These are phyloP conservation scores for Prorocentrum cordatum DNA, from an alignment of 169 alveolate species.

Conservation along the genomic window DNA sequence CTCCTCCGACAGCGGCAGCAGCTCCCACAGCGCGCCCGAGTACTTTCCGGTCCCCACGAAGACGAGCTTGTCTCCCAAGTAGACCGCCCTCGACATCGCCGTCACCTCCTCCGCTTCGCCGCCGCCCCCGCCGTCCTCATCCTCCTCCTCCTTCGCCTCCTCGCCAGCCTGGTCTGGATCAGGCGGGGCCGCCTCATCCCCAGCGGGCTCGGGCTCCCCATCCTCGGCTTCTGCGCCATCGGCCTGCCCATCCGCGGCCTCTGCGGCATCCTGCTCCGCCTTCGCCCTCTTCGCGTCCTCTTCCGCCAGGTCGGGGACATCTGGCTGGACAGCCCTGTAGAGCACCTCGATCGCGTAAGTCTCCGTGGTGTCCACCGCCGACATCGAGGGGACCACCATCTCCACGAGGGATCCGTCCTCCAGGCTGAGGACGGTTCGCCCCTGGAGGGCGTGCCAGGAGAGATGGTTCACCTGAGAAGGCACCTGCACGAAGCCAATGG, in stretches of 20 bases:
- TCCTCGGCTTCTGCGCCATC: not conserved
- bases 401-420: not conserved
- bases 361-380: not conserved
- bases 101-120: conserved; percentile 44
- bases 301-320: conserved; percentile 44
- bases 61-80: too few species aligned
- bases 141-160: not conserved
- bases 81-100: too few species aligned
- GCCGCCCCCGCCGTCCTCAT: conserved; percentile 21
- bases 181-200: not conserved
- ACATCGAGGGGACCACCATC: not conserved
- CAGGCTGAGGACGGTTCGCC: too few species aligned
- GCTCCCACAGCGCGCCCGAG: too few species aligned
- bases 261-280: not conserved
- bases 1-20: too few species aligned
- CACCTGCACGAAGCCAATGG: conserved; percentile 20
- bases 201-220: not conserved
- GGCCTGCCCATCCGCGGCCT: not conserved
- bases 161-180: not conserved
- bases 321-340: conserved; percentile 30
- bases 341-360: conserved; percentile 14
- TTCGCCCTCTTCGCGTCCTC: conserved; percentile 22
- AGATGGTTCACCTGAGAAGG: conserved; percentile 13
- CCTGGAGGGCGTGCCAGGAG: conserved; percentile 37
- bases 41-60: too few species aligned